Evolutionary conservation across 2,329 filamentous ascomycete genomes (phyloP).

Genomic region (Arthrobotrys entomopaga): DNA sequence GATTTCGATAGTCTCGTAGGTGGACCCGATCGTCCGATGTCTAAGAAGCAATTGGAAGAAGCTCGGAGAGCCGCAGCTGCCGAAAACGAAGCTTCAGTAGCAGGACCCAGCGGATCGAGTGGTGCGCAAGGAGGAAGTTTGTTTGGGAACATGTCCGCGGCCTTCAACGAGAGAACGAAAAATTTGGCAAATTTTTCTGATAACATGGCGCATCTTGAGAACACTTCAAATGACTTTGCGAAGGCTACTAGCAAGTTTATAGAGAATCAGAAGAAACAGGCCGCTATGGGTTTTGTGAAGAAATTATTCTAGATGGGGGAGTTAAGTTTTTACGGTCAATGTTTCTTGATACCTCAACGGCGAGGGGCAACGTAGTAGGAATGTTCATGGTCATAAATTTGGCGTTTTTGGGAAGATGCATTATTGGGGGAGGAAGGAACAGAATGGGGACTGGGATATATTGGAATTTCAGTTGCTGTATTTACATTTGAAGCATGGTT

Average conservation of each 20-base stretch:
- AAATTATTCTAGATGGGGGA: constrained; percentile 20
- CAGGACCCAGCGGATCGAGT: too few species aligned
- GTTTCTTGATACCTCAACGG: not conserved
- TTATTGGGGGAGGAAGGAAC: not conserved
- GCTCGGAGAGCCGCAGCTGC: constrained; percentile 65
- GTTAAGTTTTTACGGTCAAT: not conserved
- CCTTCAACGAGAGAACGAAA: constrained; percentile 90
- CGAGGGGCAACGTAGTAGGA: not conserved
- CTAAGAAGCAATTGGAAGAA: constrained; percentile 86
- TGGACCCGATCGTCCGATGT: constrained; percentile 87
- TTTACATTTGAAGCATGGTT: not conserved
- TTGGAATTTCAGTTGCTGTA: not conserved
- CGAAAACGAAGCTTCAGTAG: not conserved
- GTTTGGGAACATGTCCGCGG: constrained; percentile 82
- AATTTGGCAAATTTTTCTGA: constrained; percentile 84
- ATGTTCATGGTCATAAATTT: not conserved
- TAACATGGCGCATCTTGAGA: constrained; percentile 81
- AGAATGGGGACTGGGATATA: not conserved
- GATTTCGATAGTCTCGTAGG: constrained; percentile 85
- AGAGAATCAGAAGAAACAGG: constrained; percentile 83
- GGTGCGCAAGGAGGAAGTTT: constrained; percentile 64
- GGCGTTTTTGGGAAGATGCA: constrained; percentile 5
- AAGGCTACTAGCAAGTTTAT: constrained; percentile 90
- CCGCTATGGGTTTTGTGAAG: constrained; percentile 71
- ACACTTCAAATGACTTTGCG: constrained; percentile 83